Base-by-base conservation (phyloP, 2,329 filamentous ascomycete species). In the Gyromitra esculenta region DNA sequence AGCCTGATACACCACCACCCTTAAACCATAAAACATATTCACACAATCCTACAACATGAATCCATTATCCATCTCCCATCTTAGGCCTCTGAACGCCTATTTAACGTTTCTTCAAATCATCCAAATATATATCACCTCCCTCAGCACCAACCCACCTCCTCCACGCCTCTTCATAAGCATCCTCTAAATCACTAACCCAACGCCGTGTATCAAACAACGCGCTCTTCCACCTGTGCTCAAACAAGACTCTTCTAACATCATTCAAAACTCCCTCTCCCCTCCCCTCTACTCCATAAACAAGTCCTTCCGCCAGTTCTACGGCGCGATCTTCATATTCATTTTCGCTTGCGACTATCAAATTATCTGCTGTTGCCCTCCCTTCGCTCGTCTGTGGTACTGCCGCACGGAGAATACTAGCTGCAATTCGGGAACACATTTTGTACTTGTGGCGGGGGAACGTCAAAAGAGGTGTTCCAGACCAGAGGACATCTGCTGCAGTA, bases 401-500 rank as follows among this genome's bases (percentile, higher is more conserved):
- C 15, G 96, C 96, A 79, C 90, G 92, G 39, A 99, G 87, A 73
- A 99, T 98, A 9, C 93, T 97, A 5, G 96, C 94, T 5, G 95
- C 96, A 92, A 99, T 99, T 69, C 96, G 92, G 56, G 93, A 97
- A 84, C 96, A 99, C 96, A 99, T 99, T 84, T 99, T 99, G 85
- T 97, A 97, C 65, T 92, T 89, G 83, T 98, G 97, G 45, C 96
- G 89, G 9, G 96, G 94, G 39, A 96, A 87, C 0, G 96, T 99
- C 37, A 99, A 86, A 25, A 99, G 86, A 4, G 96, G 96, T 0
- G 96, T 98, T 80, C 94, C 96, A 67, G 92, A 96, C 96, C 96
- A 99, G 5, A 99, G 86, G 0, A 98, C 91, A 82, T 99, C 96
- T 11, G 96, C 96, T 1, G 96, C 96, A 0, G 96, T 99, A 0